Base-by-base conservation (phyloP, 352 stramenopile genomes). In the Pythium periplocum region DNA sequence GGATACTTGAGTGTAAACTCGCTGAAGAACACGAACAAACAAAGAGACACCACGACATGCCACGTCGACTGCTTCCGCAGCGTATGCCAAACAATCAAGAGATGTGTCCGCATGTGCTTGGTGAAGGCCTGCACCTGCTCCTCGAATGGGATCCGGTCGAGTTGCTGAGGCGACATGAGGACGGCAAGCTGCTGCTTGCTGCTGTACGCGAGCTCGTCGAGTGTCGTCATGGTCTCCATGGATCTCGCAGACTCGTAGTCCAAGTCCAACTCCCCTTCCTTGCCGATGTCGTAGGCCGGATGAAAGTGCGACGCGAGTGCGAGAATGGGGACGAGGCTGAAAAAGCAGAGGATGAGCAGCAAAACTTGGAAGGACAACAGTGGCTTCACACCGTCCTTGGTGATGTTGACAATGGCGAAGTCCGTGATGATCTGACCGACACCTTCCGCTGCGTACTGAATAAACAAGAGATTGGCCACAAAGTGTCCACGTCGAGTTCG, bases 1-100 rank as follows among this genome's bases (percentile, higher is more conserved):
- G 71, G 62, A 41, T 81, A 81, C 33, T 57, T 66, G 7, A 81
- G 48, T 11, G 71, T 73, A 44, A 81, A 81, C 43, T 81, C 71
- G 26, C 49, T 69, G 47, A 81, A 71, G 55, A 81, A 70, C 35
- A 81, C 57, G 44, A 74, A 81, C 12, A 68, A 52, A 37, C 74
- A 66, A 17, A 81, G 57, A 50, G 76, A 81, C 6, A 58, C 51
- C 4, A 68, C 60, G 26, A 78, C 58, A 4, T 59, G 53, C 12
- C 68, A 76, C 12, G 68, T 78, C 2, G 71, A 67, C 34, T 71
- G 53, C 43, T 66, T 69, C 46, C 57, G 44, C 11, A 81, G 48
- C 4, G 65, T 64, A 33, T 48, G 58, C 31, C 66, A 71, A 38
- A 78, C 66, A 1, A 57, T 55, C 47, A 62, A 51, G 65, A 66